Base-by-base conservation (phyloP, 202 grass and related monocot species). In the Musa balbisiana region DNA sequence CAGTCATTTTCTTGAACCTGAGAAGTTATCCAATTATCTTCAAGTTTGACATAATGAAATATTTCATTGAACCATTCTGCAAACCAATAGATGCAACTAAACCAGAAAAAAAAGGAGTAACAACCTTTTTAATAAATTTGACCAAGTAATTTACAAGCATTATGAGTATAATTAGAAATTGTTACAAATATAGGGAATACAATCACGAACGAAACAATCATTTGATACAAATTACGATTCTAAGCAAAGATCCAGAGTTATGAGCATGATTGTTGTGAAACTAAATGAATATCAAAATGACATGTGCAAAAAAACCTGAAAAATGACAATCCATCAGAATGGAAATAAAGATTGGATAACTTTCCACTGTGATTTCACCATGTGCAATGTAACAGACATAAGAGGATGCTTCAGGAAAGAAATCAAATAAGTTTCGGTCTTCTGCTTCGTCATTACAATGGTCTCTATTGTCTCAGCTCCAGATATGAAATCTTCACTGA, bases 1-100 rank as follows among this genome's bases (percentile, higher is more conserved):
- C 86, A 92, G 75, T 97, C 93, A 49, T 88, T 84, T 70, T 89
- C 82, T 79, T 87, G 78, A 89, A 97, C 80, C 90, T 97, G 84
- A 84, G 62, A 23, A 52, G 1, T 55, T 43, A 43, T 80, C 21
- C 22, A 75, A 78, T 83, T 26, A 60, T 49, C 52, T 49, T 22
- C 62, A 69, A 69, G 22, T 15, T 76, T 22, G 10, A 17, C 17
- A 77, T 43, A 62, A 62, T 5, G 16, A n/a, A 19, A 22, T 22
- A 15, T 64, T 54, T 79, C 1, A 81, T 82, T 62, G 78, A 84
- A 72, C 62, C 73, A 79, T 67, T 80, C 72, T 87, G 70, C 25
- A 84, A 76, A 80, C 21, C 29, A 83, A 74, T 72, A 65, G 65
- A 76, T 81, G 63, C 0, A 53, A 69, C 16, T 69, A 15, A 17